Percentiles rank a stretch among this genome's conserved stretches.
Evolutionary conservation across 1,284 basidiomycete genomes (phyloP).

Genomic region (Lignosus rhinocerotis): DNA sequence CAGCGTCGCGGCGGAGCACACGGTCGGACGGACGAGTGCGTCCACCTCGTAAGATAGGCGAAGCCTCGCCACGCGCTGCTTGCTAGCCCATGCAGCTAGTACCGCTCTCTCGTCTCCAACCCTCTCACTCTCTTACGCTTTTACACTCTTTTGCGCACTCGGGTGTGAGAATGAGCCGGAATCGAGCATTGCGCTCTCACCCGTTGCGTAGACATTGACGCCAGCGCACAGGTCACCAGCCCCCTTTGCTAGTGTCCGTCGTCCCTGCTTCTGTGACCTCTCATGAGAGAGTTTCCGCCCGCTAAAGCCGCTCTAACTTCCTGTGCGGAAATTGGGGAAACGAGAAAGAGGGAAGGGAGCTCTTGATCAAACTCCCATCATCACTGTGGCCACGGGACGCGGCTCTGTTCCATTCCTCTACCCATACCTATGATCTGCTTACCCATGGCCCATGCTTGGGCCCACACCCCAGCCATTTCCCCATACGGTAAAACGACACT

Average conservation of each 20-base stretch:
- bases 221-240: neutral
- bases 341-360: neutral
- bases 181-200: slow-evolving; percentile 11
- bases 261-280: slow-evolving; percentile 5
- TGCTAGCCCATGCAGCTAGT: neutral
- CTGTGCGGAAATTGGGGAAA: neutral
- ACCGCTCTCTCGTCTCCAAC: neutral
- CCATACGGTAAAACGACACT: slow-evolving; percentile 11
- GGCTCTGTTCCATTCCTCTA: slow-evolving; percentile 21
- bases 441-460: too few relatives aligned
- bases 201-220: slow-evolving; percentile 11
- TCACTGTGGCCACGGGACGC: slow-evolving; percentile 16
- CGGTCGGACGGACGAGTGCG: slow-evolving; percentile 6
- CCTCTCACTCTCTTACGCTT: slow-evolving; percentile 17
- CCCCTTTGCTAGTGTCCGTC: too few relatives aligned
- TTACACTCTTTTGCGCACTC: slow-evolving; percentile 8
- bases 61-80: neutral
- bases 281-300: slow-evolving; percentile 4
- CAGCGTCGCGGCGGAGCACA: neutral
- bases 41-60: slow-evolving; percentile 5
- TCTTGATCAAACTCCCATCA: slow-evolving; percentile 19
- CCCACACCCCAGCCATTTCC: neutral
- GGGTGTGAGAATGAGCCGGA: slow-evolving; percentile 7
- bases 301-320: neutral
- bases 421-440: slow-evolving; percentile 2